Conservation (phyloP, 1,284 basidiomycete genomes). For the Ceratobasidium sp. region DNA sequence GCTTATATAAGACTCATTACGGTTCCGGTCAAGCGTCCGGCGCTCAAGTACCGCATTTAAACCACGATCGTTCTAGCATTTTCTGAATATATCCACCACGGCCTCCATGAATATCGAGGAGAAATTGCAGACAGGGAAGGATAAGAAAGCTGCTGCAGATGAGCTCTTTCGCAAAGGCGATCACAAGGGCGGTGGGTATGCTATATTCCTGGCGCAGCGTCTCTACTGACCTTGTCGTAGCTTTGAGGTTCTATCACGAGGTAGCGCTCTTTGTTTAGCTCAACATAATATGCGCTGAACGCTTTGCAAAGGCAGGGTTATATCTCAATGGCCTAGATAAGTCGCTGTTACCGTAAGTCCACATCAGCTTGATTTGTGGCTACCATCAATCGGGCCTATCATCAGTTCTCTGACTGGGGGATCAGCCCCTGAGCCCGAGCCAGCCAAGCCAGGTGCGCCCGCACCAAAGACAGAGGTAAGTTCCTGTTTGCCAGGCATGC, state of each 20-base stretch:
- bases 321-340: slow-evolving; percentile 78
- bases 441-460: slow-evolving; percentile 22
- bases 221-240: slow-evolving; percentile 32
- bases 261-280: slow-evolving; percentile 53
- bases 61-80: too few relatives aligned
- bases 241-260: slow-evolving; percentile 72
- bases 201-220: slow-evolving; percentile 23
- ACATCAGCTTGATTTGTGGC: neutral
- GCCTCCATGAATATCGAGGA: slow-evolving; percentile 51
- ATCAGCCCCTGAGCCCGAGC: slow-evolving; percentile 5
- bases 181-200: slow-evolving; percentile 65
- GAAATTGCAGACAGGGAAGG: slow-evolving; percentile 69
- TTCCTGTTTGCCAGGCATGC: neutral
- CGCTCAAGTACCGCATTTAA: neutral
- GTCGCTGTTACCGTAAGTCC: slow-evolving; percentile 55
- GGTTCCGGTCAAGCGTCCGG: neutral
- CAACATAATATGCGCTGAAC: neutral
- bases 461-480: slow-evolving; percentile 56
- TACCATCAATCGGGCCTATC: slow-evolving; percentile 40
- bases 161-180: slow-evolving; percentile 76
- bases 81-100: too few relatives aligned
- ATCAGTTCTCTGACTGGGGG: slow-evolving; percentile 1
- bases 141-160: slow-evolving; percentile 79
- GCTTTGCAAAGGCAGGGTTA: slow-evolving; percentile 64
- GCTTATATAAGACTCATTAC: slow-evolving; percentile 40